Conservation (phyloP, 75 land plant genomes). For the Gnetum montanum region DNA sequence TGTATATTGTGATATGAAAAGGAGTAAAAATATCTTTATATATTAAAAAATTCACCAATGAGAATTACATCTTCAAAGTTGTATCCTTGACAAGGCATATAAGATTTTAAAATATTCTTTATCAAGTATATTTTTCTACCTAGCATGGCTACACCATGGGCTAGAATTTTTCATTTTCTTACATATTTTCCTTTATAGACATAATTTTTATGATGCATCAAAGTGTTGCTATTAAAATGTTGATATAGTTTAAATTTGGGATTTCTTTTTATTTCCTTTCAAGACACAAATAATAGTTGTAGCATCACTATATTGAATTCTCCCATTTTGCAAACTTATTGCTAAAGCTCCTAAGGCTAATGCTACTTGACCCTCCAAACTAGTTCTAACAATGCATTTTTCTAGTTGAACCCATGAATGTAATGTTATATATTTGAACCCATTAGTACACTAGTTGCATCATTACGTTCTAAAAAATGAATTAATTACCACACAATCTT, state of each 20-base stretch:
- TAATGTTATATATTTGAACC: constrained; percentile 12
- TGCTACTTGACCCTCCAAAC: constrained; percentile 1
- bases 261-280: neutral
- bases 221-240: no score
- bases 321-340: neutral
- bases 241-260: no score
- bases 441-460: constrained; percentile 10
- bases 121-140: neutral
- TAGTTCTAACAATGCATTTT: constrained; percentile 12
- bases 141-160: neutral
- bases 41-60: constrained; percentile 7
- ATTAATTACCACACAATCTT: neutral
- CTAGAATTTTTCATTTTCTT: constrained; percentile 5
- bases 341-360: neutral
- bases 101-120: constrained; percentile 2
- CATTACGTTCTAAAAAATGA: constrained; percentile 5
- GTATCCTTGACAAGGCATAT: constrained; percentile 8
- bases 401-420: constrained; percentile 10
- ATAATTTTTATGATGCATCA: no score
- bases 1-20: constrained; percentile 1
- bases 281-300: neutral
- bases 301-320: neutral
- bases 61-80: constrained; percentile 15
- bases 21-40: constrained; percentile 18
- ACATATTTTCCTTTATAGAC: constrained; percentile 10